Evolutionary conservation across 441 rosid species (phyloP).

Genomic region (Capsella rubella): DNA sequence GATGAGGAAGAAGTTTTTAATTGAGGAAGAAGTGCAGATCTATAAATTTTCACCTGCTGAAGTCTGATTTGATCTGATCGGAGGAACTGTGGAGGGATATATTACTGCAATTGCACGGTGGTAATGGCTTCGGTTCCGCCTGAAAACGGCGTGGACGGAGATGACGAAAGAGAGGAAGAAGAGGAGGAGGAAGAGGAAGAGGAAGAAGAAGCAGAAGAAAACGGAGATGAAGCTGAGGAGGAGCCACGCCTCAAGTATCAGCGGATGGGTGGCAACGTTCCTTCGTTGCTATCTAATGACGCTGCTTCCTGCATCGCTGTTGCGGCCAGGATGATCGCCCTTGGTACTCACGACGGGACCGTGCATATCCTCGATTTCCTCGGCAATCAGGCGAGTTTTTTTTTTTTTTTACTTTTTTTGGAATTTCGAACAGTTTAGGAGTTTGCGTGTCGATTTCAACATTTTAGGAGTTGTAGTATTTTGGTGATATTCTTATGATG

Average conservation of each 20-base stretch:
- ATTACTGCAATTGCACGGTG: constrained; percentile 7
- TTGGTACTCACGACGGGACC: constrained; percentile 88
- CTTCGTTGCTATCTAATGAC: constrained; percentile 73
- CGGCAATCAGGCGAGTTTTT: constrained; percentile 79
- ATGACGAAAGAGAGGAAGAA: constrained; percentile 70
- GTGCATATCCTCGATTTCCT: constrained; percentile 96
- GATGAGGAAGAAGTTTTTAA: constrained; percentile 14
- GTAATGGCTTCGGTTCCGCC: constrained; percentile 82
- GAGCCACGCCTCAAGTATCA: constrained; percentile 98
- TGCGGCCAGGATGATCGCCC: constrained; percentile 96
- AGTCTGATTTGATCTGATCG: constrained; percentile 36
- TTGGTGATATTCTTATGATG: neutral
- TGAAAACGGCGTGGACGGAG: constrained; percentile 97
- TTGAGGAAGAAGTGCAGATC: constrained; percentile 31
- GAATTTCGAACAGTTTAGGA: neutral
- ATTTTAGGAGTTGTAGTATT: neutral
- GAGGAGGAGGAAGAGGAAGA: constrained; percentile 58
- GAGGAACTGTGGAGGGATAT: constrained; percentile 1
- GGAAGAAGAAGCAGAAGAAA: constrained; percentile 58
- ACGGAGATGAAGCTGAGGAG: constrained; percentile 79
- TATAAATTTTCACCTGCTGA: neutral
- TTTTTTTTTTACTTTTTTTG: neutral
- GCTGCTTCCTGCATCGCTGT: constrained; percentile 95
- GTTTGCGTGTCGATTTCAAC: constrained; percentile 1
- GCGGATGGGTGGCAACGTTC: constrained; percentile 96